Percentiles rank a stretch among this genome's conserved stretches.
Conservation (phyloP, 1,139 yeast genomes). For the Pneumocystis carinii region DNA sequence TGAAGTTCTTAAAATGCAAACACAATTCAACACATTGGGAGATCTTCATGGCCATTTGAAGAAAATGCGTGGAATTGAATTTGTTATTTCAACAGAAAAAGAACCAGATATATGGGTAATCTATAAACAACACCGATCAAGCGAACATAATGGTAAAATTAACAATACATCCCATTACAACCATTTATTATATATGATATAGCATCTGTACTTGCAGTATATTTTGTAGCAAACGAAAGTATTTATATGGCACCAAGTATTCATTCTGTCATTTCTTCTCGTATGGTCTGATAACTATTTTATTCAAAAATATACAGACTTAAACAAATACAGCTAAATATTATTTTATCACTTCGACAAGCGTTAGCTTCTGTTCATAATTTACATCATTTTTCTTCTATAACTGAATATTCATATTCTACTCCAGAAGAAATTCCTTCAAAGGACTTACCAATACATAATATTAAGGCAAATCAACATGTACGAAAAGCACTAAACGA, state of each 20-base stretch:
- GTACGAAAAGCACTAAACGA: not conserved
- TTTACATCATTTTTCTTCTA: not conserved
- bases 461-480: not conserved
- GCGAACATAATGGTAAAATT: conserved; percentile 30
- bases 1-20: conserved; percentile 89
- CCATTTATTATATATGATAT: not conserved
- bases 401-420: not conserved
- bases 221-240: conserved; percentile 80
- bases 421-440: not conserved
- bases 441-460: not conserved
- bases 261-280: conserved; percentile 39
- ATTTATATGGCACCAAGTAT: conserved; percentile 77
- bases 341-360: not conserved
- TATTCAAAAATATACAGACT: conserved; percentile 16
- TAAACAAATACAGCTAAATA: not conserved
- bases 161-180: too few species aligned
- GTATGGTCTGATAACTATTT: conserved; percentile 27
- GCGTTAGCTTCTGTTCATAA: not conserved
- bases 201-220: conserved; percentile 46
- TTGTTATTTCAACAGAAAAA: conserved; percentile 48
- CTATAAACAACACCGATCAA: conserved; percentile 57
- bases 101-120: conserved; percentile 87
- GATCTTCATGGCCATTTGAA: conserved; percentile 38
- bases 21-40: conserved; percentile 59
- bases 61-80: conserved; percentile 78